Conservation (phyloP, 768 basidiomycete genomes). For the Termitomyces eurrhizus region DNA sequence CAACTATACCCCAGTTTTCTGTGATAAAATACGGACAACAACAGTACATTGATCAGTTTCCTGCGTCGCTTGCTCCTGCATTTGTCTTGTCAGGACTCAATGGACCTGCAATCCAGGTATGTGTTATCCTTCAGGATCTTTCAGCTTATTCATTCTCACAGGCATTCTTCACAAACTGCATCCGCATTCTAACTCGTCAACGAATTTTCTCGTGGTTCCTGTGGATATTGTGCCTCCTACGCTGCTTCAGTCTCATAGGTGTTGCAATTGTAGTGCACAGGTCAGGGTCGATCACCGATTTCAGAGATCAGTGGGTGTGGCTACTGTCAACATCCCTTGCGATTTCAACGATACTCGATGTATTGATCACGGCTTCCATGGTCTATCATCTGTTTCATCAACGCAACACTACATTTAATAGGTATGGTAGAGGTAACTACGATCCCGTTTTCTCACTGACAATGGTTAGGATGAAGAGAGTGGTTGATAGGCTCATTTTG, state of each 20-base stretch:
- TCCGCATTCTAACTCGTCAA: not conserved
- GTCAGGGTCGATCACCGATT: not conserved
- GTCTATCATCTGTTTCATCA: not conserved
- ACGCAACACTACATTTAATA: not conserved
- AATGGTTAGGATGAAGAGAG: not conserved
- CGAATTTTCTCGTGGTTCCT: not conserved
- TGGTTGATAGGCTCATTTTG: not conserved
- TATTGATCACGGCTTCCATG: not conserved
- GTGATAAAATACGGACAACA: conserved; percentile 10
- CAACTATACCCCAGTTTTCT: not conserved
- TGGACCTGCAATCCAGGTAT: conserved; percentile 8
- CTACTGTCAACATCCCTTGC: conserved; percentile 6
- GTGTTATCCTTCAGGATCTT: not conserved
- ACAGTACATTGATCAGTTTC: not conserved
- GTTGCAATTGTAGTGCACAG: not conserved
- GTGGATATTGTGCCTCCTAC: conserved; percentile 5
- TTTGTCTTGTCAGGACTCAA: conserved; percentile 5
- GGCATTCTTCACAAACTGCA: conserved; percentile 13
- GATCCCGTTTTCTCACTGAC: not conserved
- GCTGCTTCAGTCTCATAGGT: conserved; percentile 2
- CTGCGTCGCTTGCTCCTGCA: not conserved
- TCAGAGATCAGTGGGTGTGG: conserved; percentile 4
- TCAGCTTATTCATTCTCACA: not conserved
- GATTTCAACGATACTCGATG: conserved; percentile 5
- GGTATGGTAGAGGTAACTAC: not conserved